These are phyloP conservation scores for Phytopythium kandeliae DNA, from an alignment of 352 stramenopile genomes.

Conservation along the genomic window DNA sequence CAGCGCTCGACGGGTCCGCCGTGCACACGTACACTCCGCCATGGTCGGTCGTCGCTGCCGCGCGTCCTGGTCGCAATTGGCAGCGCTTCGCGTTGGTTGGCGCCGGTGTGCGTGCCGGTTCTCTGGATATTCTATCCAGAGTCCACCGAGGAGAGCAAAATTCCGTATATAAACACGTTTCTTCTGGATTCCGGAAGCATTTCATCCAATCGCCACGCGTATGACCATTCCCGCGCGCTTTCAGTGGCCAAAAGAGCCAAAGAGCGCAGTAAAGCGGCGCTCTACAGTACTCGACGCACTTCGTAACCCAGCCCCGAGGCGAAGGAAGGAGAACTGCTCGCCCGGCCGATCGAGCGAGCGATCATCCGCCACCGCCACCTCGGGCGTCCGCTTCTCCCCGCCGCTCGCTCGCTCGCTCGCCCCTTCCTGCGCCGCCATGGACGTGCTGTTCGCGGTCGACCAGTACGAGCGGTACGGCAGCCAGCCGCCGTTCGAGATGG, in stretches of 20 bases:
- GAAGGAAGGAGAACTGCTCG: too few species aligned
- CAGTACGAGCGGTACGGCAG: conserved; percentile 50
- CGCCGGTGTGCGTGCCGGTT: too few species aligned
- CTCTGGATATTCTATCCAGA: too few species aligned
- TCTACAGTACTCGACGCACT: not conserved
- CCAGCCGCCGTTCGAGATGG: conserved; percentile 52
- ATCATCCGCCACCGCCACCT: not conserved
- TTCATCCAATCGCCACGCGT: not conserved
- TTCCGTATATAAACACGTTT: too few species aligned
- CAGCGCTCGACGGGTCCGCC: too few species aligned
- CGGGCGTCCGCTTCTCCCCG: not conserved
- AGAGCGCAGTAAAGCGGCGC: not conserved
- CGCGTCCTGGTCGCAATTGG: conserved; percentile 1
- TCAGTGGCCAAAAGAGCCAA: not conserved
- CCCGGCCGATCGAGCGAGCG: too few species aligned
- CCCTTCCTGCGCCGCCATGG: conserved; percentile 29
- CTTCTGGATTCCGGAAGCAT: not conserved
- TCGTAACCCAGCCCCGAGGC: not conserved
- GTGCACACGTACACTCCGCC: conserved; percentile 1
- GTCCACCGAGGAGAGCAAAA: too few species aligned
- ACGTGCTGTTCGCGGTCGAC: conserved; percentile 64
- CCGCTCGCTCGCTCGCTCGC: not conserved
- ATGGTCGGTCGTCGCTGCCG: not conserved
- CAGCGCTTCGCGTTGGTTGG: conserved; percentile 2
- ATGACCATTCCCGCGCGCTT: not conserved